Evolutionary conservation across 2,329 filamentous ascomycete species (phyloP), one percentile per base, ranked within the genome.

Genomic region (Nectriaceae sp.): DNA sequence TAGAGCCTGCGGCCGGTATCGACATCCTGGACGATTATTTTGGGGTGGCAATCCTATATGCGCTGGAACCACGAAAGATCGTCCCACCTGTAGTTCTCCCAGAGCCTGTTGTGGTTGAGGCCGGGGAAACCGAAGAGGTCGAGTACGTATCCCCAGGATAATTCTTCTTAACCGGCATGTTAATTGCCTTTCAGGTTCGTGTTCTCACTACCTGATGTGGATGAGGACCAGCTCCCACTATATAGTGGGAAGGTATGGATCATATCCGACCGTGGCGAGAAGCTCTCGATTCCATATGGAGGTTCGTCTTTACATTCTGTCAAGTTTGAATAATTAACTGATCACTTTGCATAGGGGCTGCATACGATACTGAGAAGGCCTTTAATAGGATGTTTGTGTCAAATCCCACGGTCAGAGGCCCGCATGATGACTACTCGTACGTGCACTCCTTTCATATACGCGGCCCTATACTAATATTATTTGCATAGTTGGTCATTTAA

Each of bases 181-280:
- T 21, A 49, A 35, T 5, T 4, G 40, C 2, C 21, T 3, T 21
- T 40, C 31, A 70, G 67, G 26, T 56, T 70, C 22, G 44, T 37
- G 4, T 70, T 70, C 46, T 52, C 47, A 5, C 54, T 61, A 10
- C 68, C 68, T 2, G 49, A 63, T 3, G 52, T 68, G 16, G 49
- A 64, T 20, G 68, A 70, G 16, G 62, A 69, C 20, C 59, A 62
- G 36, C 55, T 77, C 37, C 74, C 73, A 0, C 53, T 76, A 4
- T 76, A 77, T 49, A 68, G 71, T 33, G 75, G 75, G 18, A 75
- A 75, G 53, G 61, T 77, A 19, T 64, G 69, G 46, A 56, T 77
- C 18, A 62, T 61, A 4, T 69, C 69, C n/a, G 64, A 65, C 37
- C 70, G 71, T 29, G 68, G 67, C 6, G 75, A 76, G 45, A 54